Conservation (phyloP, 768 basidiomycete genomes). For the Mycena galopus region DNA sequence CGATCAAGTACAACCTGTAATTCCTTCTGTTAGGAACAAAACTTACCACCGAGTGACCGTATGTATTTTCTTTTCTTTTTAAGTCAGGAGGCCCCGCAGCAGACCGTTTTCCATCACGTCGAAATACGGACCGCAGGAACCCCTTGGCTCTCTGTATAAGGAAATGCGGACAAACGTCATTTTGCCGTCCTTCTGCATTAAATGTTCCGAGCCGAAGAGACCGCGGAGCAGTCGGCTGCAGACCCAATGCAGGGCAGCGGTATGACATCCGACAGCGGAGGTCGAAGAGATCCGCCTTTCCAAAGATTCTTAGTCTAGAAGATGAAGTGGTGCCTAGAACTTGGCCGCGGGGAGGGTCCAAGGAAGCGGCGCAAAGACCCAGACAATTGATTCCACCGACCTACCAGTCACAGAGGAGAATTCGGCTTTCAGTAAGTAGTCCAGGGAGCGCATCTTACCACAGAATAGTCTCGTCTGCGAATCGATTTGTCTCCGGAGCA, state of each 20-base stretch:
- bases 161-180: constrained; percentile 66
- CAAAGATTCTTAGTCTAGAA: no score
- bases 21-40: not conserved
- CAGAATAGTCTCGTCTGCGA: no score
- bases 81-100: constrained; percentile 59
- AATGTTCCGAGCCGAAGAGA: constrained; percentile 64
- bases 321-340: constrained; percentile 50
- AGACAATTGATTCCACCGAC: constrained; percentile 62
- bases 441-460: no score
- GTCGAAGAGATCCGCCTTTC: constrained; percentile 57
- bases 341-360: constrained; percentile 37
- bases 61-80: constrained; percentile 59
- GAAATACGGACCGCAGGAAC: constrained; percentile 64
- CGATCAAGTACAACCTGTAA: not conserved
- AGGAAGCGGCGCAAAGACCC: constrained; percentile 48
- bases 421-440: no score
- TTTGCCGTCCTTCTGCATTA: constrained; percentile 61
- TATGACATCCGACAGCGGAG: constrained; percentile 58
- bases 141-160: constrained; percentile 44
- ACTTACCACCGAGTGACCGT: constrained; percentile 71
- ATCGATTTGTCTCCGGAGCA: no score
- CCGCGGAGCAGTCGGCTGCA: constrained; percentile 55
- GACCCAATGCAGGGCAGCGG: constrained; percentile 53
- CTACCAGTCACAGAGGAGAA: no score
- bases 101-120: constrained; percentile 56